These are phyloP conservation scores for Flueggea neowawraea DNA, from an alignment of 441 rosid genomes.

Conservation along the genomic window DNA sequence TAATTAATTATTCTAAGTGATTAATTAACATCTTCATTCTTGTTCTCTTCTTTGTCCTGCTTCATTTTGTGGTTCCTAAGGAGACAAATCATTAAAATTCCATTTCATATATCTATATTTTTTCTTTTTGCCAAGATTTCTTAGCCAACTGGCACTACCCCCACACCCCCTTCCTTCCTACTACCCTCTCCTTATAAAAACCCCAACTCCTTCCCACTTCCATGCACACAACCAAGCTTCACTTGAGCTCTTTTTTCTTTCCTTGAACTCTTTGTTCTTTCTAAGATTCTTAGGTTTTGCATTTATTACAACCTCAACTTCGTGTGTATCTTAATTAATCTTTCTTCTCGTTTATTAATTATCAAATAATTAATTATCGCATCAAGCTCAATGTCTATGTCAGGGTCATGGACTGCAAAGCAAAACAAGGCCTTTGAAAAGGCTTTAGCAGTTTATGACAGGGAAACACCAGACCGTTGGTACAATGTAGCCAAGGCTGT, in stretches of 20 bases:
- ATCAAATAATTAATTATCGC: conserved; percentile 30
- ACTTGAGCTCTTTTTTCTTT: neutral
- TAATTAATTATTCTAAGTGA: too few species aligned
- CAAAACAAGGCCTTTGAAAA: conserved; percentile 91
- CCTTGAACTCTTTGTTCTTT: neutral
- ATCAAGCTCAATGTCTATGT: conserved; percentile 68
- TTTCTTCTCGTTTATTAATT: neutral
- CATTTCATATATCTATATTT: neutral
- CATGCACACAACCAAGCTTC: neutral
- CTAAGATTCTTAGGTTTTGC: too few species aligned
- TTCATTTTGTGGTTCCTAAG: conserved; percentile 37
- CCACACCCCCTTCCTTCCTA: too few species aligned
- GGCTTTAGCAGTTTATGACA: conserved; percentile 85
- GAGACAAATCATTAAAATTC: conserved; percentile 60
- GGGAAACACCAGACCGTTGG: conserved; percentile 96
- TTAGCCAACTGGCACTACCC: conserved; percentile 7
- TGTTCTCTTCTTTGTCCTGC: conserved; percentile 14
- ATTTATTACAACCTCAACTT: too few species aligned
- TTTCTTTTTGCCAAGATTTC: neutral
- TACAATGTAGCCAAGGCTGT: conserved; percentile 82
- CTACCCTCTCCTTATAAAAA: conserved; percentile 2
- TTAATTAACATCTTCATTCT: too few species aligned
- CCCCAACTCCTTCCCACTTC: neutral
- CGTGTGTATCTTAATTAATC: too few species aligned
- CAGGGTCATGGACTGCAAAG: conserved; percentile 73